phyloP scores from a whole-genome alignment of 2,329 filamentous ascomycete species.

The Penicillium rolfsii region DNA sequence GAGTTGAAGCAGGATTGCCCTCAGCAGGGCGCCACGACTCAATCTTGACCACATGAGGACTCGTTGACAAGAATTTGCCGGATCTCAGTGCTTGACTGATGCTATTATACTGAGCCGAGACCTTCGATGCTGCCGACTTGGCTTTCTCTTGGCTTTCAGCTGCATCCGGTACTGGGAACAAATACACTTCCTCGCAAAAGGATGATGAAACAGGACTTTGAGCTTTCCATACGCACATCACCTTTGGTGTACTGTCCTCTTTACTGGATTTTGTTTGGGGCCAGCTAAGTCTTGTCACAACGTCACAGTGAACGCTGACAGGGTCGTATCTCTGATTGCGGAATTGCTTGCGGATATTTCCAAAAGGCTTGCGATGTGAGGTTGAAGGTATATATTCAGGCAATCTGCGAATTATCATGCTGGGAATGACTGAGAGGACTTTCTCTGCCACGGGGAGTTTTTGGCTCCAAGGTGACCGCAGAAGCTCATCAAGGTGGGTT shows the following conservation, averaged over 20 bases:
- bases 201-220: neutral
- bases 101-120: constrained; percentile 25
- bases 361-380: constrained; percentile 24
- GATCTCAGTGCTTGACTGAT: constrained; percentile 26
- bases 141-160: constrained; percentile 5
- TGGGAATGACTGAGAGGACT: constrained; percentile 24
- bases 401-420: constrained; percentile 18
- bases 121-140: constrained; percentile 22
- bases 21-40: constrained; percentile 19
- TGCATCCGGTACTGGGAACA: constrained; percentile 7
- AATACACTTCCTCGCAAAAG: constrained; percentile 2
- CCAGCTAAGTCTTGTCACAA: constrained; percentile 26
- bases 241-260: neutral
- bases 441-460: neutral
- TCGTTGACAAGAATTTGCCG: constrained; percentile 1
- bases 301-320: constrained; percentile 36
- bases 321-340: constrained; percentile 42
- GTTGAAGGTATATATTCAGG: neutral
- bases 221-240: constrained; percentile 27
- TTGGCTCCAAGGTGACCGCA: constrained; percentile 19
- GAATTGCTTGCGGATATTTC: constrained; percentile 33
- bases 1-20: constrained; percentile 9
- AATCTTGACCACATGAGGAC: constrained; percentile 12
- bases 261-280: neutral
- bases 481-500: constrained; percentile 28